phyloP scores from a whole-genome alignment of 179 eudicot species.

The Actinidia chinensis region DNA sequence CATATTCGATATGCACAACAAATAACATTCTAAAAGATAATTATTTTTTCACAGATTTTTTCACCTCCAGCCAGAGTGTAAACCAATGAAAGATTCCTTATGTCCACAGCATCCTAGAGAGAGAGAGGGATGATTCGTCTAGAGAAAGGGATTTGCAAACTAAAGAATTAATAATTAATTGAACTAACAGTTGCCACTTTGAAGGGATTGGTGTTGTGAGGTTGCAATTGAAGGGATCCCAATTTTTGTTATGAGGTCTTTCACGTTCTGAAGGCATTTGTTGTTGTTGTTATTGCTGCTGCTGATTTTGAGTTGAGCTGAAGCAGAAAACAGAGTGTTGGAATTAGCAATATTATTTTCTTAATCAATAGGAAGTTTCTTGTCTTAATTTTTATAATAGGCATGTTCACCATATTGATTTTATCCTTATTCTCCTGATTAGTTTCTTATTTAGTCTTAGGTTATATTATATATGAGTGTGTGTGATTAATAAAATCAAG shows the following conservation, averaged over 20 bases:
- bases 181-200: constrained; percentile 67
- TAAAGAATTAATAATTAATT: not conserved
- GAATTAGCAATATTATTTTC: too few relatives aligned
- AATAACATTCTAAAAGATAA: not conserved
- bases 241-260: constrained; percentile 35
- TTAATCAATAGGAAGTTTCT: too few relatives aligned
- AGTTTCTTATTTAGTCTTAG: too few relatives aligned
- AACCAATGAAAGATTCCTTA: constrained; percentile 83
- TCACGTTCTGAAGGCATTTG: constrained; percentile 44
- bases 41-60: not conserved
- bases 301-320: constrained; percentile 20
- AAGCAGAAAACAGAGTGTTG: constrained; percentile 8
- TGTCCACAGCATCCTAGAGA: constrained; percentile 73
- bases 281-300: constrained; percentile 24
- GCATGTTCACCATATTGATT: too few relatives aligned
- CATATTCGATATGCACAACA: too few relatives aligned
- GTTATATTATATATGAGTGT: too few relatives aligned
- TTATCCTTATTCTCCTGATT: too few relatives aligned
- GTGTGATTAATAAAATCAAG: too few relatives aligned
- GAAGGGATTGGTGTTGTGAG: constrained; percentile 57
- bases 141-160: constrained; percentile 16
- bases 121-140: not conserved
- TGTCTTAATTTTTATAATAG: too few relatives aligned
- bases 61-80: constrained; percentile 95
- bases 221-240: constrained; percentile 48